A percentile compares a stretch with the other conserved stretches of the same genome.
Conservation (phyloP, 192 early-diverging fungal species). For the Diversispora epigaea region DNA sequence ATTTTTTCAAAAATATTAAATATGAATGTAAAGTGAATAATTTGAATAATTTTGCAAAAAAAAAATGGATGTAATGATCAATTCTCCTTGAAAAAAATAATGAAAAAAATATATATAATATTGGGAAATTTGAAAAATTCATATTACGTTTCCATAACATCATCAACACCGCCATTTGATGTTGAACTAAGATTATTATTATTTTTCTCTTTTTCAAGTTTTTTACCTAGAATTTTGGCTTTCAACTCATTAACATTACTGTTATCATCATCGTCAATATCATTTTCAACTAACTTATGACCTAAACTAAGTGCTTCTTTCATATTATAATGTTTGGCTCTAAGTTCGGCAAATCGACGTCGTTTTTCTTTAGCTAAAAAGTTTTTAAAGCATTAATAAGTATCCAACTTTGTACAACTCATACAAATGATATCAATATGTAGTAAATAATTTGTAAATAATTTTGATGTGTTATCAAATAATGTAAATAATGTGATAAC, state of each 20-base stretch:
- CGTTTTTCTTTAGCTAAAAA: conserved; percentile 54
- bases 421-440: background rate
- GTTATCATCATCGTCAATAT: conserved; percentile 57
- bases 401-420: background rate
- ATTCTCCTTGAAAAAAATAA: no score
- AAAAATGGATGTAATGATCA: no score
- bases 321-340: conserved; percentile 92
- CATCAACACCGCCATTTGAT: no score
- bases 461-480: background rate
- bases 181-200: no score
- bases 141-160: no score
- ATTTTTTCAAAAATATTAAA: no score
- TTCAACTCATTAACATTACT: background rate
- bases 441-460: conserved; percentile 3
- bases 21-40: no score
- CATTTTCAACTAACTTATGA: conserved; percentile 51
- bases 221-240: background rate
- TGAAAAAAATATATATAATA: no score
- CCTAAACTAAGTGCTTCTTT: conserved; percentile 61
- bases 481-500: conserved; percentile 19
- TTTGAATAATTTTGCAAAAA: no score
- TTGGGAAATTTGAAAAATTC: no score
- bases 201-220: no score
- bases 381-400: background rate
- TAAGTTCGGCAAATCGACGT: conserved; percentile 70